Base-by-base conservation (phyloP, 768 basidiomycete species). In the Tylopilus vinaceipallidus region DNA sequence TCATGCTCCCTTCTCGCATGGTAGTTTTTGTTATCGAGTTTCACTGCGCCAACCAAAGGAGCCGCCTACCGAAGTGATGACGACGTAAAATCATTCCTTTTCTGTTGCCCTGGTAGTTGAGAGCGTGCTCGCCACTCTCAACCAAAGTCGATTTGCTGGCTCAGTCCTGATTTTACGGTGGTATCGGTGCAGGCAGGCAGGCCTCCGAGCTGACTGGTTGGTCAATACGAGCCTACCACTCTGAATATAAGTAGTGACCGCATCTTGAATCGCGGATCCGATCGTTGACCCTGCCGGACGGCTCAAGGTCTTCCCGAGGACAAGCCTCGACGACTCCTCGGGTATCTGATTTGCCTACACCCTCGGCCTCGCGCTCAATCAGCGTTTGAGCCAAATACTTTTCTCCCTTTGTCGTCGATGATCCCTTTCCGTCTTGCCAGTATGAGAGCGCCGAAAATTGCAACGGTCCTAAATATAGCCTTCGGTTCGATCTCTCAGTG, bases 381-480 rank as follows among this genome's bases (percentile, higher is more conserved):
- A 42, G 22, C 38, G 30, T 48, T 48, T n/a, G 26, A 20, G 16
- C 20, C 5, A 22, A 12, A 8, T 29, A 24, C 19, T 9, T 29
- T 7, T 0, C 11, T 27, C 26, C 44, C 26, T 46, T 20, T 46
- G 27, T 47, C 10, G 20, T 19, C 20, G 23, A 17, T 38, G 13
- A 7, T 23, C n/a, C n/a, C 16, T 37, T 27, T 29, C 9, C 26
- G n/a, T n/a, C n/a, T n/a, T 26, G 16, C 38, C 26, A 20, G 47
- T 55, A 49, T 45, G 55, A 30, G 42, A 44, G 26, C 14, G 12
- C 19, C 23, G 11, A 30, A n/a, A n/a, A n/a, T n/a, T 12, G 27
- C 12, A 45, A 20, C 14, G 23, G 20, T 47, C 40, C 60, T 29
- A 55, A 59, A 48, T 42, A 47, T 52, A 39, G 27, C n/a, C n/a